Conservation (phyloP, 257 asterid species). For the Misopates orontium region DNA sequence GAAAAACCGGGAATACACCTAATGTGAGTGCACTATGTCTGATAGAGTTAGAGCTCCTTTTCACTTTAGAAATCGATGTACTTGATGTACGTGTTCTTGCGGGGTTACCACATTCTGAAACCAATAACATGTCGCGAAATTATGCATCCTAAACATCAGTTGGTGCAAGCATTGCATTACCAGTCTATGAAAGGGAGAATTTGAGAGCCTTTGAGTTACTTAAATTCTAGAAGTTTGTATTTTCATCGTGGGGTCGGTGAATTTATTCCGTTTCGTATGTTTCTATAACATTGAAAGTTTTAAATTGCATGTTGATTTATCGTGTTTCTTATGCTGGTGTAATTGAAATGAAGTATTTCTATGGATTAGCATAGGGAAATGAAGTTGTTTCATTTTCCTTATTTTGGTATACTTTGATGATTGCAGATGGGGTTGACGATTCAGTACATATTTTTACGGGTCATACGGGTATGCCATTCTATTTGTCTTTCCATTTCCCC, state of each 20-base stretch:
- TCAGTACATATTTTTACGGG: constrained; percentile 86
- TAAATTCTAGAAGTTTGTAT: constrained; percentile 8
- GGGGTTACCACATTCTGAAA: background rate
- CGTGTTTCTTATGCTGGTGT: constrained; percentile 4
- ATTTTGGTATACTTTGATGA: constrained; percentile 29
- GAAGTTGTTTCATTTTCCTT: constrained; percentile 15
- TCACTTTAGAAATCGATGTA: background rate
- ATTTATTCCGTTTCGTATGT: background rate
- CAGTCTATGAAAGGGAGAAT: background rate
- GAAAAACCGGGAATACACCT: too few relatives aligned
- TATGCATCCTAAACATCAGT: background rate
- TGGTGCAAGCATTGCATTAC: constrained; percentile 8
- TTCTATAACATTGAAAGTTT: background rate
- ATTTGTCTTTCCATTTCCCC: background rate
- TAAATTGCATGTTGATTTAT: background rate
- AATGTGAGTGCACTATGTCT: background rate
- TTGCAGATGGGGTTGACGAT: constrained; percentile 81
- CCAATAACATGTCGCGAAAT: constrained; percentile 1
- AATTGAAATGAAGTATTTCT: background rate
- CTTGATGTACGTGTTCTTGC: too few relatives aligned
- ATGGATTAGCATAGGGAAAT: background rate
- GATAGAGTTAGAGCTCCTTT: background rate
- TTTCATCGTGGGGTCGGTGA: background rate
- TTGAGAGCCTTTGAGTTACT: constrained; percentile 4
- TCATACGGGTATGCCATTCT: constrained; percentile 57